Conservation (phyloP, 169 alveolate genomes). For the Condylostoma magnum region DNA sequence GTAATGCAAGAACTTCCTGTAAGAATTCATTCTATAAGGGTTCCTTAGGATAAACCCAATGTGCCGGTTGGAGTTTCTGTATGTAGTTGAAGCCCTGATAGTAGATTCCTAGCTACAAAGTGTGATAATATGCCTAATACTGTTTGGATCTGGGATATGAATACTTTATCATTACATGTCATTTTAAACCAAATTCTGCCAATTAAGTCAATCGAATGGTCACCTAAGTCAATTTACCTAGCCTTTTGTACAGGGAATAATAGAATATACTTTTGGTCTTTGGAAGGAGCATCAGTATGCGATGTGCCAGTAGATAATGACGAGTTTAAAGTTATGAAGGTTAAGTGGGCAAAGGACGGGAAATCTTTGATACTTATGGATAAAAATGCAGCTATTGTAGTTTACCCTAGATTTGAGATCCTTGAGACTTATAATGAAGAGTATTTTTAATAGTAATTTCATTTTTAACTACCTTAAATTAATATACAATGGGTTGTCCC, state of each 20-base stretch:
- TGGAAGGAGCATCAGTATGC: slow-evolving; percentile 61
- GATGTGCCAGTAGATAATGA: slow-evolving; percentile 58
- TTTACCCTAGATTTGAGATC: slow-evolving; percentile 46
- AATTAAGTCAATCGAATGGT: slow-evolving; percentile 51
- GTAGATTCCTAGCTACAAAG: slow-evolving; percentile 58
- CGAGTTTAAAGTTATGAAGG: slow-evolving; percentile 39
- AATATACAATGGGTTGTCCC: too few species aligned
- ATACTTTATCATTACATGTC: slow-evolving; percentile 37
- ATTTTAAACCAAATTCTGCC: slow-evolving; percentile 47
- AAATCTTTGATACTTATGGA: slow-evolving; percentile 43
- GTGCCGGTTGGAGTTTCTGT: slow-evolving; percentile 47
- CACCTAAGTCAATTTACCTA: slow-evolving; percentile 40
- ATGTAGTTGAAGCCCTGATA: slow-evolving; percentile 54
- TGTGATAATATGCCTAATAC: slow-evolving; percentile 53
- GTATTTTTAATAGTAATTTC: slow-evolving; percentile 23
- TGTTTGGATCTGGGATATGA: slow-evolving; percentile 72
- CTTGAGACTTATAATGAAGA: slow-evolving; percentile 21
- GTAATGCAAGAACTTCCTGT: slow-evolving; percentile 28
- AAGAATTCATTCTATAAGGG: slow-evolving; percentile 22
- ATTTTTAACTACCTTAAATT: too few species aligned
- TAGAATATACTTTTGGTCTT: slow-evolving; percentile 63
- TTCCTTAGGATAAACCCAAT: slow-evolving; percentile 19
- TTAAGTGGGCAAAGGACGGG: slow-evolving; percentile 64
- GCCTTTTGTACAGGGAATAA: slow-evolving; percentile 52
- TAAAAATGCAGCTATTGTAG: slow-evolving; percentile 45